Evolutionary conservation across 306 rosid species (phyloP), one percentile per base, ranked within the genome.

Genomic region (Acmispon strigosus): DNA sequence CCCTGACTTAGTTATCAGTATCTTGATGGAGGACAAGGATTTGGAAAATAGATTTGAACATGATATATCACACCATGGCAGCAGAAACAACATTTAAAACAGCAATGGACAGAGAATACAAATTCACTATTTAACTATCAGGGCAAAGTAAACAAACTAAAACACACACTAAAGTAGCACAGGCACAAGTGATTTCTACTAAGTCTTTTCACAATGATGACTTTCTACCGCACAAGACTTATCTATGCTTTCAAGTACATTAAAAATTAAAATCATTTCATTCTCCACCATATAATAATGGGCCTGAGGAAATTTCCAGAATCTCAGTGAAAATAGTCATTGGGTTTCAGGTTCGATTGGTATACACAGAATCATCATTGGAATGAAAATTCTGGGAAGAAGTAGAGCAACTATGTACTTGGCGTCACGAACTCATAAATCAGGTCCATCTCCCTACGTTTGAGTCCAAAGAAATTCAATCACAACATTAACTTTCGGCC

Each of bases 401-500:
- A 24, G 24, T 44, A 15, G 17, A 62, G 61, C 19, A 62, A 29
- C 42, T 42, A 48, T 7, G 69, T 48, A 48, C 27, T 22, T 62
- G 6, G 22, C 66, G 62, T 8, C 74, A 41, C 45, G 4, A 69
- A 59, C 18, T 8, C 70, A 41, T 39, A 64, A 58, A 22, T 15
- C 54, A 47, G 13, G 41, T 70, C 37, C 60, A 73, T 55, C 43
- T 11, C 67, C 72, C 39, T 63, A 69, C 17, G 18, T 48, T 51
- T 42, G 62, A 71, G 70, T 58, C n/a, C 63, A 74, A 42, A 16
- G 7, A 65, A 58, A 59, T 37, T 50, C 62, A 68, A 62, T 67
- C 43, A 42, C 14, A 62, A 15, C 39, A 32, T 48, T 34, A 76
- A 17, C 59, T 61, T 2, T 22, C 2, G 24, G 24, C 2, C 24